Conservation (phyloP, 345 rosid genomes). For the Ceriops zippeliana region DNA sequence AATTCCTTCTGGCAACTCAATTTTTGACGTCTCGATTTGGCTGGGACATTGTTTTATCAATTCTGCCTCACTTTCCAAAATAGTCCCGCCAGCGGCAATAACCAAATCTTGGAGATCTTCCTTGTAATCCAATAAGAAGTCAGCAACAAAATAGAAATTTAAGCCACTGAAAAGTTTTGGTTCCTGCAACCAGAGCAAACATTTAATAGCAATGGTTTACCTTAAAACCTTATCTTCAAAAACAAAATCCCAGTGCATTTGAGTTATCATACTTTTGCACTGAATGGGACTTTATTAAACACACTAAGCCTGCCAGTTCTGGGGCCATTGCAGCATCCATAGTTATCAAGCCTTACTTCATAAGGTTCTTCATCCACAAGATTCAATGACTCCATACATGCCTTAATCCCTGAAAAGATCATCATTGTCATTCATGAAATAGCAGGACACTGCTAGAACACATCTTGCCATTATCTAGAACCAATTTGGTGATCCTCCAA, state of each 20-base stretch:
- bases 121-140: constrained; percentile 52
- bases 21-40: constrained; percentile 11
- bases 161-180: constrained; percentile 69
- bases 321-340: constrained; percentile 69
- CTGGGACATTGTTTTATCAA: constrained; percentile 21
- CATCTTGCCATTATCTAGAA: neutral
- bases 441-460: neutral
- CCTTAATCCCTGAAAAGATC: constrained; percentile 64
- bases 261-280: neutral
- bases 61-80: constrained; percentile 44
- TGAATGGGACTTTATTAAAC: constrained; percentile 30
- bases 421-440: neutral
- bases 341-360: constrained; percentile 66
- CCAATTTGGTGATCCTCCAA: neutral
- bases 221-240: neutral
- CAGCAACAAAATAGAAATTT: constrained; percentile 56
- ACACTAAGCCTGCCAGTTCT: constrained; percentile 64
- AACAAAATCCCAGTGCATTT: neutral
- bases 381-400: constrained; percentile 52
- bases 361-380: constrained; percentile 62
- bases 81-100: constrained; percentile 56
- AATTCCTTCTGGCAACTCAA: constrained; percentile 57
- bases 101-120: constrained; percentile 65
- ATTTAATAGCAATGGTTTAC: neutral
- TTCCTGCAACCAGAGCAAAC: constrained; percentile 34